Evolutionary conservation across 345 rosid genomes (phyloP).

Genomic region (Eutrema heterophyllum): DNA sequence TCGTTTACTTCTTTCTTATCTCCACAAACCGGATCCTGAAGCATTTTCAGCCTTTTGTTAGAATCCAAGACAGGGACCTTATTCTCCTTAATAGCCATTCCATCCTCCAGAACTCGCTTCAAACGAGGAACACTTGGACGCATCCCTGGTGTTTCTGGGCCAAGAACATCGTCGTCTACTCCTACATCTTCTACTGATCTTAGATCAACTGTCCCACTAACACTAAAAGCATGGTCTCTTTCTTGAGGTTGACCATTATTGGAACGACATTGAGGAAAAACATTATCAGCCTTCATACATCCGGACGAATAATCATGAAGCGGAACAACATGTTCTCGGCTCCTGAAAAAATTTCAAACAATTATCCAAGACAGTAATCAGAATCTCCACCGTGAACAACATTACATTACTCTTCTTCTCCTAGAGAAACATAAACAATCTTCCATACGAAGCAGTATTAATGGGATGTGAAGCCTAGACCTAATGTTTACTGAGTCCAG

Average conservation of each 20-base stretch:
- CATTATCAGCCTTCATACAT: conserved; percentile 24
- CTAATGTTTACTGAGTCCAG: background rate
- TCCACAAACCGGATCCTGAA: conserved; percentile 33
- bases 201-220: conserved; percentile 15
- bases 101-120: conserved; percentile 64
- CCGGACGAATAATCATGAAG: conserved; percentile 13
- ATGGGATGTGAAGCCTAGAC: background rate
- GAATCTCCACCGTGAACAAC: background rate
- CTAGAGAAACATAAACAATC: background rate
- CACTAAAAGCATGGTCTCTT: conserved; percentile 25
- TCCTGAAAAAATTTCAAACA: conserved; percentile 37
- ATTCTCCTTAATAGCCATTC: conserved; percentile 29
- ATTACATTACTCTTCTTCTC: background rate
- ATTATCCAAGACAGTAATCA: background rate
- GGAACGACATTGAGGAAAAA: conserved; percentile 7
- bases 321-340: conserved; percentile 13
- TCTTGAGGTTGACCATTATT: conserved; percentile 26
- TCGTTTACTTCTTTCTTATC: conserved; percentile 44
- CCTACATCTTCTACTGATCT: conserved; percentile 19
- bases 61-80: conserved; percentile 34
- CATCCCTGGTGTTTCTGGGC: conserved; percentile 78
- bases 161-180: conserved; percentile 39
- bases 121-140: conserved; percentile 49
- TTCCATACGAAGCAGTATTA: background rate
- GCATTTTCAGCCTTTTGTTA: conserved; percentile 53